Percentiles rank a stretch among this genome's conserved stretches.
Evolutionary conservation across 106 monocot genomes (phyloP).

Genomic region (Vanilla planifolia): DNA sequence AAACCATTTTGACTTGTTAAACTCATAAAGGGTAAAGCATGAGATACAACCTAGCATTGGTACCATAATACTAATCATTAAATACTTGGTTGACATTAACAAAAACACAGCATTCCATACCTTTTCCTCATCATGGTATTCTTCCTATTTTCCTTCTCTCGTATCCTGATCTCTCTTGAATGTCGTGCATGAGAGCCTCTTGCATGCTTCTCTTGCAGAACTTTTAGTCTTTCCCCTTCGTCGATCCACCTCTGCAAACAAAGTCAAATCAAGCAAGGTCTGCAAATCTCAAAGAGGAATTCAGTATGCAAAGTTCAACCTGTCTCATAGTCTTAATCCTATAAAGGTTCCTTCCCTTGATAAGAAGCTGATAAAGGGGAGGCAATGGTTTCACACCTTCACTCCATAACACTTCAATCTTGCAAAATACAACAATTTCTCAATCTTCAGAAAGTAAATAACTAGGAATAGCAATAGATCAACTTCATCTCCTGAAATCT

Average conservation of each 20-base stretch:
- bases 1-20: no score
- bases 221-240: conserved; percentile 54
- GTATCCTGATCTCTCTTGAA: conserved; percentile 58
- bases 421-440: not conserved
- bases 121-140: conserved; percentile 8
- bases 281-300: not conserved
- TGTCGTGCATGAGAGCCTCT: conserved; percentile 53
- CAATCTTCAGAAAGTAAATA: not conserved
- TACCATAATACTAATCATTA: no score
- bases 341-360: conserved; percentile 89
- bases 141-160: conserved; percentile 40
- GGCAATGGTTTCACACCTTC: conserved; percentile 67
- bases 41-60: no score
- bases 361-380: conserved; percentile 72
- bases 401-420: conserved; percentile 92
- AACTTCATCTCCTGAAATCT: not conserved
- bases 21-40: no score
- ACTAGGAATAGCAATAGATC: not conserved
- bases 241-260: conserved; percentile 59
- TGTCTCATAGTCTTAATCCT: conserved; percentile 75
- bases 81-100: no score
- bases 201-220: conserved; percentile 73
- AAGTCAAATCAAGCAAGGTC: not conserved
- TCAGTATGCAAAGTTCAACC: conserved; percentile 24
- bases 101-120: no score